A percentile compares a stretch with the other conserved stretches of the same genome.
These are phyloP conservation scores for Bacidia gigantensis DNA, from an alignment of 495 filamentous ascomycete genomes.

Conservation along the genomic window DNA sequence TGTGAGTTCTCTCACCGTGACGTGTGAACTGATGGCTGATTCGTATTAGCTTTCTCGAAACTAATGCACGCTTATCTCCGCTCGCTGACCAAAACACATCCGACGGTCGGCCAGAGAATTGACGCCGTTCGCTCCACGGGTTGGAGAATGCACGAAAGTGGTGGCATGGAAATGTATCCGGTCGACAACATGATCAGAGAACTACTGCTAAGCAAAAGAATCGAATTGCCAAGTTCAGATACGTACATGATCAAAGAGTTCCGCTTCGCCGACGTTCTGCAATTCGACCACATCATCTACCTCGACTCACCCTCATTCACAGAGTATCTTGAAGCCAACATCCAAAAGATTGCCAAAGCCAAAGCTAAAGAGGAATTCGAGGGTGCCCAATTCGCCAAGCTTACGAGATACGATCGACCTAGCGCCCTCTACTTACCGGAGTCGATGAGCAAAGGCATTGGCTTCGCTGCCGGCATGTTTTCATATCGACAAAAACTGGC, in stretches of 20 bases:
- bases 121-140: background rate
- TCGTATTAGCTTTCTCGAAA: background rate
- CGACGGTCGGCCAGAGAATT: background rate
- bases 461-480: background rate
- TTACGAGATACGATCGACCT: constrained; percentile 1
- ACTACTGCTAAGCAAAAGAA: background rate
- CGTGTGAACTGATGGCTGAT: no score
- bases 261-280: background rate
- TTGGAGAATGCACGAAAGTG: background rate
- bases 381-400: background rate
- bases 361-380: background rate
- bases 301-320: background rate
- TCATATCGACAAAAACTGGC: constrained; percentile 4
- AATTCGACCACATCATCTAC: constrained; percentile 7
- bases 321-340: constrained; percentile 4
- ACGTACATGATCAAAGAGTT: background rate
- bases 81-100: background rate
- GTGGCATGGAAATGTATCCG: background rate
- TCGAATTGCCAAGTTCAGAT: background rate
- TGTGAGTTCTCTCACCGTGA: background rate
- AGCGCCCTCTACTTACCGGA: background rate
- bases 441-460: background rate
- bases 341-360: background rate
- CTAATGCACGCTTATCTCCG: background rate
- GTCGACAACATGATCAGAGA: background rate